Evolutionary conservation across 1,284 basidiomycete species (phyloP), one percentile per base, ranked within the genome.

Genomic region (Omphalotus olearius): DNA sequence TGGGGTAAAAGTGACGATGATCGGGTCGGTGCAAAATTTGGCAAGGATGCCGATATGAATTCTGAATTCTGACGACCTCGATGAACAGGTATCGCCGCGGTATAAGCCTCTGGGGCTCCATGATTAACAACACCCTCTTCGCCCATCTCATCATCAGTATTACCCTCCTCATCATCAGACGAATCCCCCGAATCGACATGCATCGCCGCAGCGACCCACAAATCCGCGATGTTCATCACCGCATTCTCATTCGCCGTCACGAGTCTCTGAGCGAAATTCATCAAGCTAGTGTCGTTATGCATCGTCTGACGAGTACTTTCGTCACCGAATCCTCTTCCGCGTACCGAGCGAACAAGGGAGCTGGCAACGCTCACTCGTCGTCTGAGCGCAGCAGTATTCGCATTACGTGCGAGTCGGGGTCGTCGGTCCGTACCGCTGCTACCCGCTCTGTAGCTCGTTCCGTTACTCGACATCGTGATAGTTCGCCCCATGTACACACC

Each of bases 151-250:
- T 60, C 70, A 18, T 60, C 65, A 4, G 72, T 71, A 36, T 70
- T 69, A 18, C 80, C 78, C 13, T 36, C 67, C 50, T 82, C 80
- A 37, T 74, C 73, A 60, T 82, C 80, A 57, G 86, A 86, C 1
- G 81, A 78, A 55, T 88, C 48, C 17, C 28, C 39, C 7, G 25
- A 25, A 60, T 93, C 93, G 6, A 83, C 88, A 55, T 91, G 91
- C 71, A 93, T 91, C 3, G 93, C 93, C 17, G 92, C 87, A 7
- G 93, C 91, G 51, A 96, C 89, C 93, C 93, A 96, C 10, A 96
- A 72, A 69, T 95, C 93, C 1, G 91, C 88, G 58, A 96, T 88
- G 56, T 85, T 88, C 45, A 87, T 91, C 6, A 93, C 89, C 1
- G 89, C 85, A 62, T 91, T 88, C 65, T 93, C 91, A 66, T 95